Evolutionary conservation across 306 rosid species (phyloP).

Genomic region (Notholithocarpus densiflorus): DNA sequence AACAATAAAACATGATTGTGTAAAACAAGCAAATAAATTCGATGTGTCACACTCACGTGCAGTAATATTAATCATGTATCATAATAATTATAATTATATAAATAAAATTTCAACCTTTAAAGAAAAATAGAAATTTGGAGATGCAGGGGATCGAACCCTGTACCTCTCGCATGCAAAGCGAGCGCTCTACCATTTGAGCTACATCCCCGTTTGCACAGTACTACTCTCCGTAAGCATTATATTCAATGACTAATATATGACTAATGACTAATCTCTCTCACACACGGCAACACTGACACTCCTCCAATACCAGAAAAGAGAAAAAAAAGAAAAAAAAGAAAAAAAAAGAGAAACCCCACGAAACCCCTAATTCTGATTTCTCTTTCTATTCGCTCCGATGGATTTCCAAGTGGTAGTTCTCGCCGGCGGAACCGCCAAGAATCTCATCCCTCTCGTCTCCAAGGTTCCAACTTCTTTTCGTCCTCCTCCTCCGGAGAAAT

Average conservation of each 20-base stretch:
- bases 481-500: neutral
- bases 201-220: conserved; percentile 8
- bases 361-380: neutral
- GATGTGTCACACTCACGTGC: no score
- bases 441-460: conserved; percentile 83
- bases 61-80: no score
- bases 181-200: conserved; percentile 29
- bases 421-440: conserved; percentile 85
- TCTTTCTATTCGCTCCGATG: conserved; percentile 28
- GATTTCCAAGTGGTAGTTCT: conserved; percentile 95
- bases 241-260: no score
- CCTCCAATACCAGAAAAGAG: no score
- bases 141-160: conserved; percentile 26
- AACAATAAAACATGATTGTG: no score
- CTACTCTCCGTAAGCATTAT: no score
- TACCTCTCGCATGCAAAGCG: conserved; percentile 29
- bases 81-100: no score
- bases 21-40: no score
- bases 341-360: neutral
- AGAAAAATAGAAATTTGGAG: neutral
- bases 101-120: no score
- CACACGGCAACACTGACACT: no score
- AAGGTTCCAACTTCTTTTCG: conserved; percentile 37
- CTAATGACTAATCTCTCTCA: no score
- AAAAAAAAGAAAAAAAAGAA: neutral